Percentiles rank a stretch among this genome's conserved stretches.
phyloP scores from a whole-genome alignment of 2,329 filamentous ascomycete genomes.

The Cladorrhinum sp. region DNA sequence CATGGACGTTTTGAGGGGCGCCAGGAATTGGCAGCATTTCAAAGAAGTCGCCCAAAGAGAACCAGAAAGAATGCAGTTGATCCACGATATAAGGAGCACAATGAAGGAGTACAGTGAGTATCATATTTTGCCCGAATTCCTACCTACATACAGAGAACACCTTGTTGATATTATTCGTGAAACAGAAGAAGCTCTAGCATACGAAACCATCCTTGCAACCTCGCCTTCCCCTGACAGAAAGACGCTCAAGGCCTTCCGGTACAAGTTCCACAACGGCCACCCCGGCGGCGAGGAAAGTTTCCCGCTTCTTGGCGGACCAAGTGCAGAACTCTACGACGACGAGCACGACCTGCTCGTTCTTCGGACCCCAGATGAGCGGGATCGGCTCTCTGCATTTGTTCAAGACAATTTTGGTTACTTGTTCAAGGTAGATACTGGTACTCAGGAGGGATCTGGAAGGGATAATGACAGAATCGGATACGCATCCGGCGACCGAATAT shows the following conservation, averaged over 20 bases:
- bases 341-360: neutral
- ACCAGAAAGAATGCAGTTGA: neutral
- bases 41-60: neutral
- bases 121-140: too few relatives aligned
- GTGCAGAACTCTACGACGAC: neutral
- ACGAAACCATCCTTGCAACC: neutral
- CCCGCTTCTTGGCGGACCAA: neutral
- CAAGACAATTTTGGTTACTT: slow-evolving; percentile 3
- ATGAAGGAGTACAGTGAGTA: neutral
- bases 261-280: neutral
- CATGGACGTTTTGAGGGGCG: neutral
- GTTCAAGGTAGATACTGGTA: neutral
- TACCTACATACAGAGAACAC: neutral
- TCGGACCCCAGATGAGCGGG: neutral
- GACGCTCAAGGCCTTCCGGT: neutral
- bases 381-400: neutral
- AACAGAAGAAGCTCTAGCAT: neutral
- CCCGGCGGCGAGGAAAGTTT: neutral
- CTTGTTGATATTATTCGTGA: neutral
- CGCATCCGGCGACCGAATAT: neutral
- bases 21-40: neutral
- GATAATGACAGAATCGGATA: neutral
- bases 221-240: neutral
- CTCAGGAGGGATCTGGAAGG: neutral
- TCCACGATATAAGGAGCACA: neutral